These are phyloP conservation scores for Colletotrichum kahawae DNA, from an alignment of 2,329 filamentous ascomycete genomes.

Conservation along the genomic window DNA sequence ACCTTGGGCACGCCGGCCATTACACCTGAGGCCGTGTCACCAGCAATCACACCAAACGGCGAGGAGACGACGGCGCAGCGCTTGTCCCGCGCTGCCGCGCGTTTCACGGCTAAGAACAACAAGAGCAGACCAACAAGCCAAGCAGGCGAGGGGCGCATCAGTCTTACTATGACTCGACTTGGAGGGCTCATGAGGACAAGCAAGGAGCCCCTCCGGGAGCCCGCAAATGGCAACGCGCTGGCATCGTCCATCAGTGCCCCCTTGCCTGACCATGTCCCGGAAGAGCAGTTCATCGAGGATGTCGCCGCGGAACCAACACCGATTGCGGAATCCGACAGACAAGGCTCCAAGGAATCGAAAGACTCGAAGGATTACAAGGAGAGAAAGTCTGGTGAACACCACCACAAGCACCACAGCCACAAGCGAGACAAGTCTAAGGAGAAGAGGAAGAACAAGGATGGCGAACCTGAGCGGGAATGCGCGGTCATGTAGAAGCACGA, in stretches of 20 bases:
- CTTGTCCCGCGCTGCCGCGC: constrained; percentile 62
- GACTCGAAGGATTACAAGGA: constrained; percentile 16
- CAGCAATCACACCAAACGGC: constrained; percentile 42
- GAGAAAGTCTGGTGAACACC: constrained; percentile 23
- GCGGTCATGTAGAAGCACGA: constrained; percentile 45
- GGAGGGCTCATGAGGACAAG: constrained; percentile 56
- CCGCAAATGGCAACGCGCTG: constrained; percentile 19
- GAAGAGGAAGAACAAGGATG: constrained; percentile 38
- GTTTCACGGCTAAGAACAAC: constrained; percentile 50
- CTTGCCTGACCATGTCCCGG: constrained; percentile 12
- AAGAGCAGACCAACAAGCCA: constrained; percentile 64
- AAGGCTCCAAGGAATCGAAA: constrained; percentile 22
- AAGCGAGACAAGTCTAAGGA: constrained; percentile 43
- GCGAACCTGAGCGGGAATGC: constrained; percentile 51
- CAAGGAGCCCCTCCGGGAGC: constrained; percentile 50
- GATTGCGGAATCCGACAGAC: constrained; percentile 6
- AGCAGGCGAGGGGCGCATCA: constrained; percentile 62
- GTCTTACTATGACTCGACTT: constrained; percentile 61
- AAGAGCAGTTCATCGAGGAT: constrained; percentile 24
- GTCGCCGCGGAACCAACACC: background rate
- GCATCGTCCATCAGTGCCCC: constrained; percentile 10
- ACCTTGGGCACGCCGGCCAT: constrained; percentile 41
- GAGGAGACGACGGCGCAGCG: constrained; percentile 62
- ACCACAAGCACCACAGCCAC: constrained; percentile 36
- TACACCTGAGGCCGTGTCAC: constrained; percentile 40